Evolutionary conservation across 2,329 filamentous ascomycete species (phyloP).

Genomic region (Ophiostoma montium): DNA sequence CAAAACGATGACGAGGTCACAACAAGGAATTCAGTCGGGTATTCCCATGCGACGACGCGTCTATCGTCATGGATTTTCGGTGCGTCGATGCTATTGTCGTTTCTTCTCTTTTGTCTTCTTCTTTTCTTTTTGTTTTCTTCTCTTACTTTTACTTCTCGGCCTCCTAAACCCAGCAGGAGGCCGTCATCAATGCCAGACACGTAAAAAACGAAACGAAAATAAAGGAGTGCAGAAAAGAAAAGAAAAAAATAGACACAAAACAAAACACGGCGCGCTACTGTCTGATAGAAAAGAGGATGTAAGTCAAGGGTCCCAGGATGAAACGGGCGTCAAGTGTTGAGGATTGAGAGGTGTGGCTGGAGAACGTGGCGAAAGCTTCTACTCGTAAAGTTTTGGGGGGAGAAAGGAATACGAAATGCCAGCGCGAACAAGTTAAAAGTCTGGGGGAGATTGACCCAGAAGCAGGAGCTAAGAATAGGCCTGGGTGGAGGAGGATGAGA

Average conservation of each 20-base stretch:
- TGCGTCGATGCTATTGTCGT: neutral
- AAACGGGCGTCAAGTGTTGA: neutral
- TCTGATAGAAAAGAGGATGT: neutral
- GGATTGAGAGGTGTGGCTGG: conserved; percentile 19
- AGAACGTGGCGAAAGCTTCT: conserved; percentile 16
- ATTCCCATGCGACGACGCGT: neutral
- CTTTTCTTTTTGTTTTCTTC: neutral
- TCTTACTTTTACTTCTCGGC: neutral
- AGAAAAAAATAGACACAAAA: neutral
- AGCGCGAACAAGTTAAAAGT: neutral
- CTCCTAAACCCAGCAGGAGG: neutral
- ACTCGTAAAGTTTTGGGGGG: neutral
- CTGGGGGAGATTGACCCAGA: neutral
- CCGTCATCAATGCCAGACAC: neutral
- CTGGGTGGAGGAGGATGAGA: neutral
- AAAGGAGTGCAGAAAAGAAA: neutral
- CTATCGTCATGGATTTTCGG: neutral
- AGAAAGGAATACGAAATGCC: neutral
- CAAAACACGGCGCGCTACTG: neutral
- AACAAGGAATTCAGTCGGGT: neutral
- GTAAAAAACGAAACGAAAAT: neutral
- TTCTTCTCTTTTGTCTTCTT: neutral
- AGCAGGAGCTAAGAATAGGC: neutral
- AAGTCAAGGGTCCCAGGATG: neutral
- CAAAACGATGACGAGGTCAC: neutral